Percentiles rank a stretch among this genome's conserved stretches.
These are phyloP conservation scores for Aspergillus ochraceus DNA, from an alignment of 2,329 filamentous ascomycete genomes.

Conservation along the genomic window DNA sequence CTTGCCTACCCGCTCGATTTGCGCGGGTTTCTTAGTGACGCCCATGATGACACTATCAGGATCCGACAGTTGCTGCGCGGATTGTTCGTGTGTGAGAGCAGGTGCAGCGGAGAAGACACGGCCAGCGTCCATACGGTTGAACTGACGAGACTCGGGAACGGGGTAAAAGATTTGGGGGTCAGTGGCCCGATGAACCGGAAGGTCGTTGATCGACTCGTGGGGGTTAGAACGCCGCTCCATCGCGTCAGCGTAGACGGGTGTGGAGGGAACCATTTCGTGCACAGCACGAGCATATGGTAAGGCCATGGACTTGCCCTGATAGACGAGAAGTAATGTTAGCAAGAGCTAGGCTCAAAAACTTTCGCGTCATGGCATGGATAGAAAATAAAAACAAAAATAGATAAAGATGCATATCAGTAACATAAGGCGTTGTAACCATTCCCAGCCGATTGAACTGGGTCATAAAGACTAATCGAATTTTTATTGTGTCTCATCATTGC, in stretches of 20 bases:
- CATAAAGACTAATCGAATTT: slow-evolving; percentile 99
- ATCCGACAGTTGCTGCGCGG: slow-evolving; percentile 28
- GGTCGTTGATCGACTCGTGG: slow-evolving; percentile 66
- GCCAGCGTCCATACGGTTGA: slow-evolving; percentile 65
- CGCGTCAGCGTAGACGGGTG: slow-evolving; percentile 43
- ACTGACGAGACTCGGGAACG: slow-evolving; percentile 62
- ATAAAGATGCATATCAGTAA: slow-evolving; percentile 21
- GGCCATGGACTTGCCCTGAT: slow-evolving; percentile 70
- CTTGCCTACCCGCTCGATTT: slow-evolving; percentile 46
- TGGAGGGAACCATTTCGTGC: slow-evolving; percentile 75
- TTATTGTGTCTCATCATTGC: slow-evolving; percentile 70
- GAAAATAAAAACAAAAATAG: slow-evolving; percentile 10
- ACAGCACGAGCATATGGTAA: slow-evolving; percentile 75
- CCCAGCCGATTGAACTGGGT: slow-evolving; percentile 55
- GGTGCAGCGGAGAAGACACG: slow-evolving; percentile 57
- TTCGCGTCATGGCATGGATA: slow-evolving; percentile 1
- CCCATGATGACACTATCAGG: slow-evolving; percentile 32
- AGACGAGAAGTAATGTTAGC: slow-evolving; percentile 19
- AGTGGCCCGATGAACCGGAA: slow-evolving; percentile 58
- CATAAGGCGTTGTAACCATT: slow-evolving; percentile 63
- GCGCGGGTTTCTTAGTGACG: slow-evolving; percentile 29
- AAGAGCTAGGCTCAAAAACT: slow-evolving; percentile 1
- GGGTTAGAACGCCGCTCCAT: slow-evolving; percentile 37
- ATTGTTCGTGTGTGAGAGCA: slow-evolving; percentile 29
- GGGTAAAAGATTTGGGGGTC: slow-evolving; percentile 62